Evolutionary conservation across 2,329 filamentous ascomycete genomes (phyloP).

Genomic region (Ceratocystis alfenasii): DNA sequence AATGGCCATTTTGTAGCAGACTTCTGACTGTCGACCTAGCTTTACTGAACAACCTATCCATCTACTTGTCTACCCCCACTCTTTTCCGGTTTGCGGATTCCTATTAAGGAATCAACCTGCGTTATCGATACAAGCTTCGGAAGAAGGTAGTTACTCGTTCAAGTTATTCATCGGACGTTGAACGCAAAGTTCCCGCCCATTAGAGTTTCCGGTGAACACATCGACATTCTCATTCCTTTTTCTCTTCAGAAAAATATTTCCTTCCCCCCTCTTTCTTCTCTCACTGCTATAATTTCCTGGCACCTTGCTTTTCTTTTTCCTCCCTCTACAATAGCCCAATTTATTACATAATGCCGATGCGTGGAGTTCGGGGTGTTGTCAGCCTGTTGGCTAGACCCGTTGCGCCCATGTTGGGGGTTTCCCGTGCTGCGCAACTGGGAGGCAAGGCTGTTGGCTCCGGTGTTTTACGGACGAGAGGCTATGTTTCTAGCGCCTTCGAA

Average conservation of each 20-base stretch:
- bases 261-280: not conserved
- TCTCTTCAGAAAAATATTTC: not conserved
- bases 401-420: conserved; percentile 3
- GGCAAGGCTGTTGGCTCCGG: not conserved
- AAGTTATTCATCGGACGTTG: conserved; percentile 1
- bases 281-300: not conserved
- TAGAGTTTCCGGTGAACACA: not conserved
- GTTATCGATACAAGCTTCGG: conserved; percentile 10
- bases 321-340: not conserved
- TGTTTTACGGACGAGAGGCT: conserved; percentile 11
- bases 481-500: conserved; percentile 41
- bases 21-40: too few species aligned
- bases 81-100: conserved; percentile 3
- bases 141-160: conserved; percentile 5
- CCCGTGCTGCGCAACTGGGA: not conserved
- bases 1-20: too few species aligned
- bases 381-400: conserved; percentile 18
- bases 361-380: conserved; percentile 24
- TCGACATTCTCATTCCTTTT: not conserved
- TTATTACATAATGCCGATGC: conserved; percentile 14
- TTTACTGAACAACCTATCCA: not conserved
- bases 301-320: not conserved
- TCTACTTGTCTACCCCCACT: not conserved
- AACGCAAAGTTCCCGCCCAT: not conserved
- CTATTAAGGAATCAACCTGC: not conserved